These are phyloP conservation scores for Monosporozyma unispora DNA, from an alignment of 805 yeast genomes.

Conservation along the genomic window DNA sequence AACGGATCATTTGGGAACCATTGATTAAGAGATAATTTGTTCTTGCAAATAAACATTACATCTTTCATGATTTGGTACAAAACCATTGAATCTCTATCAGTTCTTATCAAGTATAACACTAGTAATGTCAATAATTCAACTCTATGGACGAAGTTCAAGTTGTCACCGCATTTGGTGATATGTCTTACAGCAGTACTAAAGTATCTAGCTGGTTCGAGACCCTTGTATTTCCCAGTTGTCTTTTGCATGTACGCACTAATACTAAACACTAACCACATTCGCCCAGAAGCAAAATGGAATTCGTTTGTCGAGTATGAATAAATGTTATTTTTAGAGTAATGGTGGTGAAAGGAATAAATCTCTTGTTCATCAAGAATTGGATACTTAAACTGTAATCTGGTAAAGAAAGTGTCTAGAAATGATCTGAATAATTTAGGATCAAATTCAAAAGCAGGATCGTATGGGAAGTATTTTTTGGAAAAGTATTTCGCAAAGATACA, in stretches of 20 bases:
- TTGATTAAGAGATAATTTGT: slow-evolving; percentile 20
- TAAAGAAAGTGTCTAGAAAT: slow-evolving; percentile 45
- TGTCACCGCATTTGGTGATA: slow-evolving; percentile 37
- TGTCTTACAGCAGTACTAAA: slow-evolving; percentile 54
- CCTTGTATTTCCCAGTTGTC: slow-evolving; percentile 48
- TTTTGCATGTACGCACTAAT: slow-evolving; percentile 44
- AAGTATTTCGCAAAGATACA: slow-evolving; percentile 41
- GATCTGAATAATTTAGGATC: slow-evolving; percentile 43
- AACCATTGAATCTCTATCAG: slow-evolving; percentile 50
- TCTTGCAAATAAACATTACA: slow-evolving; percentile 38
- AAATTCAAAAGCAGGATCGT: slow-evolving; percentile 45
- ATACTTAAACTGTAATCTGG: slow-evolving; percentile 47
- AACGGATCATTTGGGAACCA: slow-evolving; percentile 19
- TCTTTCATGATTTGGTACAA: slow-evolving; percentile 46
- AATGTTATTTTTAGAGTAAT: slow-evolving; percentile 36
- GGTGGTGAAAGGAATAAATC: slow-evolving; percentile 41
- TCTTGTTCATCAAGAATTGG: slow-evolving; percentile 48
- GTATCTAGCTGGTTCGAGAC: slow-evolving; percentile 47
- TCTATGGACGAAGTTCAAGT: slow-evolving; percentile 36
- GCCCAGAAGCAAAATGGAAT: slow-evolving; percentile 45
- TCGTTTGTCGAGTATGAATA: slow-evolving; percentile 29
- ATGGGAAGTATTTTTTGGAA: slow-evolving; percentile 36
- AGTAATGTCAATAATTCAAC: slow-evolving; percentile 45
- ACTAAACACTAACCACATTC: slow-evolving; percentile 48
- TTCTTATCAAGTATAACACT: slow-evolving; percentile 47